Base-by-base conservation (phyloP, 306 rosid genomes). In the Dryas octopetala region DNA sequence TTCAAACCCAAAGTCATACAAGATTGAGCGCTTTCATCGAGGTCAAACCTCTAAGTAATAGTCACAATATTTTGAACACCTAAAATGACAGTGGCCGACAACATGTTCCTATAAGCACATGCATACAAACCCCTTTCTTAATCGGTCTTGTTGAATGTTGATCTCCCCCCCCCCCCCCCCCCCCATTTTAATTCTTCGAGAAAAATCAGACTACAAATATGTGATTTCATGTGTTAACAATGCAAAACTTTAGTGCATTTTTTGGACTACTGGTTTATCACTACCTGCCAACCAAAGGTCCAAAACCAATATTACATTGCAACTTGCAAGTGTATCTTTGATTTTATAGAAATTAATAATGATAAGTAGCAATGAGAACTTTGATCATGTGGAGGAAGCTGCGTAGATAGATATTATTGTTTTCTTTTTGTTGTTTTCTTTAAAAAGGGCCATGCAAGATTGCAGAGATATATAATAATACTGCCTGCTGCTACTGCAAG, bases 41-140 rank as follows among this genome's bases (percentile, higher is more conserved):
- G 90, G 97, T 86, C 91, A 90, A 79, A 80, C 68, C 74, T 71
- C 69, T 75, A 66, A 57, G 81, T 58, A 61, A 77, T 61, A 51
- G 12, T 74, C 80, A 66, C 77, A 65, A 74, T 76, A 77, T 73
- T 41, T 54, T 60, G 8, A 60, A 45, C 68, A 76, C 80, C 80
- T 50, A 71, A 81, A 68, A 28, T 75, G 38, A 68, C 64, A 19
- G 73, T 88, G 90, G 93, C 91, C 93, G 97, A 91, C 97, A 86
- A 65, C 68, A 61, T 83, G 76, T 73, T 80, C 41, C 71, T 80
- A 57, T 53, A 74, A 38, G 50, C 88, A 84, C 85, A 88, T 84
- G 84, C 78, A 78, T 63, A 75, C 41, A 76, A 40, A 12, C 71
- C 71, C 85, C 81, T 61, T 80, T 76, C 47, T 10, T 68, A 23